Evolutionary conservation across 1,284 basidiomycete species (phyloP).

Genomic region (Rhodotorula sp.): DNA sequence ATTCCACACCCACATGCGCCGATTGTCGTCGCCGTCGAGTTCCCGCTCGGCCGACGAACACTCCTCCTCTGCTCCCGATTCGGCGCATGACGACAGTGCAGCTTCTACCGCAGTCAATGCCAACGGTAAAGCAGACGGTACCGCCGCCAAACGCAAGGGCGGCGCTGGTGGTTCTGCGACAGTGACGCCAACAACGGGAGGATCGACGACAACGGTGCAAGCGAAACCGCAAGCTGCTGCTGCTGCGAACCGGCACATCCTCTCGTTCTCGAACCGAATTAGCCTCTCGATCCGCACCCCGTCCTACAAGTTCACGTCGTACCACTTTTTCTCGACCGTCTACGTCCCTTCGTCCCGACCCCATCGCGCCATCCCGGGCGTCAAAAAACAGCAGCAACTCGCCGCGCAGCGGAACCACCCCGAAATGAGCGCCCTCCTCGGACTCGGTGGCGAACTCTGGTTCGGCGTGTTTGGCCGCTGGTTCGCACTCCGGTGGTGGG

Average conservation of each 20-base stretch:
- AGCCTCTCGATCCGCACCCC: conserved; percentile 89
- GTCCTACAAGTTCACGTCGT: conserved; percentile 80
- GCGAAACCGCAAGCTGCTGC: background rate
- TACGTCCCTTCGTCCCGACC: conserved; percentile 51
- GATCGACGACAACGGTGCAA: background rate
- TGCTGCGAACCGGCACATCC: conserved; percentile 31
- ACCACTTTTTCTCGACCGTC: conserved; percentile 81
- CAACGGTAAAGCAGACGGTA: background rate
- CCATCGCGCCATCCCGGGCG: background rate
- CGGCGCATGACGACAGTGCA: background rate
- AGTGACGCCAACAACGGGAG: background rate
- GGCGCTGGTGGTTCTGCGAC: background rate
- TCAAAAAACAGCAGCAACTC: conserved; percentile 18
- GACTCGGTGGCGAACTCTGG: conserved; percentile 32
- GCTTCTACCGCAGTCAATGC: conserved; percentile 49
- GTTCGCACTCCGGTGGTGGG: conserved; percentile 39
- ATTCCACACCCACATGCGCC: conserved; percentile 87
- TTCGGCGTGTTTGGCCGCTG: conserved; percentile 44
- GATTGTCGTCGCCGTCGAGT: conserved; percentile 62
- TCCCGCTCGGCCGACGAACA: conserved; percentile 50
- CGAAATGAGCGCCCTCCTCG: conserved; percentile 22
- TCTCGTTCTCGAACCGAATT: conserved; percentile 78
- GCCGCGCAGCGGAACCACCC: conserved; percentile 22
- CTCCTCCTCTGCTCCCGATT: background rate
- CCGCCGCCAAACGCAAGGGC: background rate